Conservation (phyloP, 768 basidiomycete genomes). For the Pleurotus tuber-regium region DNA sequence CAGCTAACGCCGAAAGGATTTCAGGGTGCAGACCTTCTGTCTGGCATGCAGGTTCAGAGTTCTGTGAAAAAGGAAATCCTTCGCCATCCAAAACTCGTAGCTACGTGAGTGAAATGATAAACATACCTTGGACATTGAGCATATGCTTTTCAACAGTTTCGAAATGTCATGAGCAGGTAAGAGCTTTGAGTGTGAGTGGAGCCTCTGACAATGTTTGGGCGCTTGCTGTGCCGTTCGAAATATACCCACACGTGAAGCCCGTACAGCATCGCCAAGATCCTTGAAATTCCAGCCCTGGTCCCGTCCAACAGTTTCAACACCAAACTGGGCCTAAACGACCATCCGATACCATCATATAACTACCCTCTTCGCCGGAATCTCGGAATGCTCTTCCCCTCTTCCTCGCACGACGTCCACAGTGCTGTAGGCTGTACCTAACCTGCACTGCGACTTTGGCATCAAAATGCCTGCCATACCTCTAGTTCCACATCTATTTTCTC, state of each 20-base stretch:
- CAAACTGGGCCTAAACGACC: not conserved
- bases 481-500: not conserved
- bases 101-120: not conserved
- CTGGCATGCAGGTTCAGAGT: not conserved
- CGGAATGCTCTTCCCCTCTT: not conserved
- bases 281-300: not conserved
- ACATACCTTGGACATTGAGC: not conserved
- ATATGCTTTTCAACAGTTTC: not conserved
- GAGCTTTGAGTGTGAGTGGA: not conserved
- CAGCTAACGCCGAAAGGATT: not conserved
- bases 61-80: not conserved
- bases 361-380: not conserved
- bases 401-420: too few species aligned
- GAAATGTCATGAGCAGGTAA: not conserved
- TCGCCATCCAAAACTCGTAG: not conserved
- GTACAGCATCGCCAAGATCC: not conserved
- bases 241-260: not conserved
- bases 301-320: not conserved
- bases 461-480: not conserved
- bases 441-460: too few species aligned
- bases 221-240: not conserved
- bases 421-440: too few species aligned
- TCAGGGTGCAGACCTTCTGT: not conserved
- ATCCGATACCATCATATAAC: not conserved
- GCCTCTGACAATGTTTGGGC: not conserved